Conservation (phyloP, 768 basidiomycete species). For the Chalciporus pseudorubinellus region DNA sequence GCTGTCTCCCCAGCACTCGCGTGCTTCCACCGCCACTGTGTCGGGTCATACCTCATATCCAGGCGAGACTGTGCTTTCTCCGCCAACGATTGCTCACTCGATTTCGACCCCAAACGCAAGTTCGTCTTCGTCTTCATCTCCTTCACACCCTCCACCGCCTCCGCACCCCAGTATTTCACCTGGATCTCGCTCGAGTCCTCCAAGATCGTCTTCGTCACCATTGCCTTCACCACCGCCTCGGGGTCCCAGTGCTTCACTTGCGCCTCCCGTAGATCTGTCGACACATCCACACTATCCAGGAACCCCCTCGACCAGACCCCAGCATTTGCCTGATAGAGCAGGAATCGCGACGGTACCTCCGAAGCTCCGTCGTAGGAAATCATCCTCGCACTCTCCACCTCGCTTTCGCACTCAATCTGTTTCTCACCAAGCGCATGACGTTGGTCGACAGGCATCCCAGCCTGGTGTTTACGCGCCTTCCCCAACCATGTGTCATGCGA, state of each 20-base stretch:
- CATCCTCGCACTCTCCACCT: background rate
- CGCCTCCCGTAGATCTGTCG: constrained; percentile 13
- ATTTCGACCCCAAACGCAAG: no score
- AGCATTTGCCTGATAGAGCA: background rate
- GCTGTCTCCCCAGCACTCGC: background rate
- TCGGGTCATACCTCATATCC: background rate
- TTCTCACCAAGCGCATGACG: constrained; percentile 1
- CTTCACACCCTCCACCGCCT: no score
- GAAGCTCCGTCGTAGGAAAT: background rate
- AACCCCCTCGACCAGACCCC: background rate
- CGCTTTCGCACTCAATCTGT: background rate
- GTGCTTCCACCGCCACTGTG: no score
- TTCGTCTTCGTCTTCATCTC: no score
- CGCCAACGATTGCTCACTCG: background rate
- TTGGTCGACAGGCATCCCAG: constrained; percentile 1
- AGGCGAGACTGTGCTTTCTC: background rate
- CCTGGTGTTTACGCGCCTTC: constrained; percentile 15
- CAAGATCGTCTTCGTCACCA: background rate
- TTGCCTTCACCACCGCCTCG: background rate
- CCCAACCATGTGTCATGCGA: no score
- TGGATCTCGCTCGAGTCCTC: background rate
- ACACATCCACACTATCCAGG: constrained; percentile 11
- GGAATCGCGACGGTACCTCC: constrained; percentile 1
- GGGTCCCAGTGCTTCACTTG: background rate
- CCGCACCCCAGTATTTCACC: no score